A percentile compares a stretch with the other conserved stretches of the same genome.
These are phyloP conservation scores for Penicillium crustosum DNA, from an alignment of 2,329 filamentous ascomycete genomes.

Conservation along the genomic window DNA sequence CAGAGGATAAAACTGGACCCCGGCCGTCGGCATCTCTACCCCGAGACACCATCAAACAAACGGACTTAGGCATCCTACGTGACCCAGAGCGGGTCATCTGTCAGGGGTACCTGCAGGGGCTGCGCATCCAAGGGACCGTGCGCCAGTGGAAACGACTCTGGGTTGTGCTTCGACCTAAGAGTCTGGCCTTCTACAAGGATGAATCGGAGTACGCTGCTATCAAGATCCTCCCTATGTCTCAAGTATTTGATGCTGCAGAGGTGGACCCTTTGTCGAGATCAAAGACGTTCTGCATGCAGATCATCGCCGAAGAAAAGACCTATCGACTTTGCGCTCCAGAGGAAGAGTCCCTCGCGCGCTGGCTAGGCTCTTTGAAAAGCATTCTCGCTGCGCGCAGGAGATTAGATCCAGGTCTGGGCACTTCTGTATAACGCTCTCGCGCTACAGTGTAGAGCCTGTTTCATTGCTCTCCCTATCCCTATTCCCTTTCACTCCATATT, in stretches of 20 bases:
- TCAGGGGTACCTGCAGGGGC: constrained; percentile 84
- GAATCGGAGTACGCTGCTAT: constrained; percentile 85
- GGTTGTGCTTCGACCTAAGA: constrained; percentile 83
- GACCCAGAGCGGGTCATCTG: constrained; percentile 89
- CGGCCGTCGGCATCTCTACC: constrained; percentile 10
- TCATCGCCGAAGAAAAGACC: constrained; percentile 89
- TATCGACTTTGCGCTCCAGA: constrained; percentile 74
- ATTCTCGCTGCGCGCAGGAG: constrained; percentile 42
- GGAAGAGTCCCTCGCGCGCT: constrained; percentile 79
- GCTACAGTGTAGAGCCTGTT: constrained; percentile 1
- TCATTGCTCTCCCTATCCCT: neutral
- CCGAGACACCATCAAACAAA: constrained; percentile 64
- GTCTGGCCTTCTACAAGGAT: constrained; percentile 88
- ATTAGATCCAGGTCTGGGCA: constrained; percentile 24
- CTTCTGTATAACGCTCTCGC: constrained; percentile 7
- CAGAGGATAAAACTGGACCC: constrained; percentile 35
- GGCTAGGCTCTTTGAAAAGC: constrained; percentile 89
- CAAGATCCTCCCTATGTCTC: constrained; percentile 74
- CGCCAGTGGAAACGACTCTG: constrained; percentile 94
- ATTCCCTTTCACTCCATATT: neutral
- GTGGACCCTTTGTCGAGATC: constrained; percentile 83
- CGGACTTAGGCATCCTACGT: constrained; percentile 53
- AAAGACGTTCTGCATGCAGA: constrained; percentile 83
- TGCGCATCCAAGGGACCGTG: constrained; percentile 76
- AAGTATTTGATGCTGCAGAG: constrained; percentile 86